Evolutionary conservation across 176 grass and related monocot species (phyloP).

Genomic region (Hordeum marinum): DNA sequence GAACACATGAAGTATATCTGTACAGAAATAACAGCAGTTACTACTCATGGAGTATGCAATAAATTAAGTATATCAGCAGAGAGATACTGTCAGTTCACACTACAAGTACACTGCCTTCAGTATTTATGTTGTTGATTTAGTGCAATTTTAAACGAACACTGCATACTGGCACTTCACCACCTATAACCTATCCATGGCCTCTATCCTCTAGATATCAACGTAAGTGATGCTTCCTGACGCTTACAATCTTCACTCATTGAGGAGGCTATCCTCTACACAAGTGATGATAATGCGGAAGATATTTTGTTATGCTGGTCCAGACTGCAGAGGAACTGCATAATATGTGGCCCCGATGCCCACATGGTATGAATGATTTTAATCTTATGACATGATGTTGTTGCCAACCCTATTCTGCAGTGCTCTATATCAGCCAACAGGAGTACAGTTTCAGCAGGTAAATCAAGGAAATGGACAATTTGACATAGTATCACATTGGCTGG

Average conservation of each 20-base stretch:
- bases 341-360: background rate
- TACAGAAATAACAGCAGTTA: constrained; percentile 21
- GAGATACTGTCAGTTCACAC: background rate
- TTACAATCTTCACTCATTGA: background rate
- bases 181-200: background rate
- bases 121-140: constrained; percentile 4
- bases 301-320: background rate
- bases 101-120: background rate
- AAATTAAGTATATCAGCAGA: constrained; percentile 72
- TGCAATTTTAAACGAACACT: background rate
- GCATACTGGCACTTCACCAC: background rate
- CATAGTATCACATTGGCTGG: background rate
- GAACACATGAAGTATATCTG: constrained; percentile 99
- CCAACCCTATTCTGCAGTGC: background rate
- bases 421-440: background rate
- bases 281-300: background rate
- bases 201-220: background rate
- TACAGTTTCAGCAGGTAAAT: background rate
- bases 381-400: background rate
- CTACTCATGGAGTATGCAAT: constrained; percentile 25
- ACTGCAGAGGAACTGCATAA: background rate
- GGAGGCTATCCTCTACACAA: background rate
- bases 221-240: background rate
- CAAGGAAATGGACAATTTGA: background rate
- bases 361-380: background rate